Percentiles rank a stretch among this genome's conserved stretches.
Evolutionary conservation across 2,329 filamentous ascomycete genomes (phyloP).

Genomic region (Aaosphaeria arxii): DNA sequence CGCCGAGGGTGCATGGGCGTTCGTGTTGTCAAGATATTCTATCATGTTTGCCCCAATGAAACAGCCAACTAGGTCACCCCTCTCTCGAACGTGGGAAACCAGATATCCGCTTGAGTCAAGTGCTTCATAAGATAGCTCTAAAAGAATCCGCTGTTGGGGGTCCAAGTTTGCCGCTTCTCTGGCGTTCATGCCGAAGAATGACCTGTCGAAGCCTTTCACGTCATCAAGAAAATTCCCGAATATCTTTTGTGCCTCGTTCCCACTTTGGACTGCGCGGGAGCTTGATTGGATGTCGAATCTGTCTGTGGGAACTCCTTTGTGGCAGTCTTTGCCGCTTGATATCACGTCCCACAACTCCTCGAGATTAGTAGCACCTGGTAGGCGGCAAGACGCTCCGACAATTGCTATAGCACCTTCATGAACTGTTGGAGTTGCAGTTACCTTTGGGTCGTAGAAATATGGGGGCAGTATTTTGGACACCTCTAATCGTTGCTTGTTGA

Average conservation of each 20-base stretch:
- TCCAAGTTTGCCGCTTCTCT: conserved; percentile 6
- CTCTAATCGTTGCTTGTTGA: too few species aligned
- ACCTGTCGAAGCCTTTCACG: not conserved
- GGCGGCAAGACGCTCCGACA: conserved; percentile 12
- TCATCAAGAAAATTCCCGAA: not conserved
- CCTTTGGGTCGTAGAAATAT: not conserved
- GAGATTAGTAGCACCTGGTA: conserved; percentile 8
- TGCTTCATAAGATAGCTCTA: conserved; percentile 35
- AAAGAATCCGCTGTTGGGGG: conserved; percentile 6
- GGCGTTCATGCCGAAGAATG: conserved; percentile 5
- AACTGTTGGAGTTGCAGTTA: not conserved
- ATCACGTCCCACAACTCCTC: conserved; percentile 13
- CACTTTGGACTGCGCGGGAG: not conserved
- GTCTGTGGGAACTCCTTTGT: conserved; percentile 2
- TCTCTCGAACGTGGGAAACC: conserved; percentile 1
- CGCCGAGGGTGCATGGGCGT: conserved; percentile 8
- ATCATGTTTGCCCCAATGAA: conserved; percentile 29
- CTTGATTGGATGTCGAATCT: not conserved
- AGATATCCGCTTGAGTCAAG: conserved; percentile 21
- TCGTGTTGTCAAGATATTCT: conserved; percentile 26
- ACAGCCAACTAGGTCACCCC: conserved; percentile 18
- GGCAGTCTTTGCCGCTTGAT: conserved; percentile 3
- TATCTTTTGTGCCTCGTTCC: not conserved
- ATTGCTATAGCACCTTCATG: conserved; percentile 8
- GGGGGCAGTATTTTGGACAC: too few species aligned